Evolutionary conservation across 2,329 filamentous ascomycete species (phyloP), one percentile per base, ranked within the genome.

Genomic region (Sclerotinia spermophila): DNA sequence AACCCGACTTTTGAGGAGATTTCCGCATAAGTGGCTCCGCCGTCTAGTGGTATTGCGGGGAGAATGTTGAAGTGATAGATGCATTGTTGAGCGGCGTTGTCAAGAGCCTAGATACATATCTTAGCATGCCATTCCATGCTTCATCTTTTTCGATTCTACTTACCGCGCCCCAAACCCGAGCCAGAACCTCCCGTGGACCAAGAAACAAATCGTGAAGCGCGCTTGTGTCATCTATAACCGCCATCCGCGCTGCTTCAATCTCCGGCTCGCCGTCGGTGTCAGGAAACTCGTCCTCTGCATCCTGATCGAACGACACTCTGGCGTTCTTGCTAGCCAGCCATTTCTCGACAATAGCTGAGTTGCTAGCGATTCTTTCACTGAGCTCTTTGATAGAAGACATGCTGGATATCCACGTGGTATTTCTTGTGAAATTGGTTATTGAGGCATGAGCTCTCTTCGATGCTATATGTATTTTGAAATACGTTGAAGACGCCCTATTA

Each of bases 21-120:
- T 30, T 68, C 55, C 8, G 67, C 27, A 45, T 68, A 68, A 44
- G 67, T 45, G 6, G 55, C 44, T 33, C 38, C 42, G 11, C 53
- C 67, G 27, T 68, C 53, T 8, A 68, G 53, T 21, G 67, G 67
- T n/a, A 68, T 60, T 33, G 55, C 67, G 8, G 27, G 53, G 8
- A 59, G 55, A 44, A 68, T 44, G 0, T 68, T 51, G 30, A 68
- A 68, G 67, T 68, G 55, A 30, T 68, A 68, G 24, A 68, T 68
- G 5, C 27, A 44, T 3, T 60, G 67, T 33, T 68, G 67, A n/a
- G 44, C 67, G 0, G 67, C 53, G 51, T 65, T 65, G 13, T 65
- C 44, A n/a, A 65, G 33, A 8, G 61, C 40, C 61, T 65, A 48
- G 24, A 44, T 7, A 17, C 3, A 38, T 35, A 24, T n/a, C 13